A percentile compares a stretch with the other conserved stretches of the same genome.
These are phyloP conservation scores for Alternaria consortialis DNA, from an alignment of 2,329 filamentous ascomycete genomes.

Conservation along the genomic window DNA sequence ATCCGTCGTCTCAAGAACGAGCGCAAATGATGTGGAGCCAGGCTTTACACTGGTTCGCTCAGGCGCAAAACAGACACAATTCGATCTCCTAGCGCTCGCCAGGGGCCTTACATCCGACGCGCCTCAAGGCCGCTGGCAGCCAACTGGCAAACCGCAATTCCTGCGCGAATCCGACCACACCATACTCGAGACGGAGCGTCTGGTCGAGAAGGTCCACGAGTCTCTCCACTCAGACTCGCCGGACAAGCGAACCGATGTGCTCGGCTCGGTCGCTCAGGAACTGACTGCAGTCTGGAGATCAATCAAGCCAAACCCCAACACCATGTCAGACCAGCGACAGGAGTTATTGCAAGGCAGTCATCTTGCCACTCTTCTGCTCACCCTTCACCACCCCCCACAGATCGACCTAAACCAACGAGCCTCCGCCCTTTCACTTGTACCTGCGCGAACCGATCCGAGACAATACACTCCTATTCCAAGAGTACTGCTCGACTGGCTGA, in stretches of 20 bases:
- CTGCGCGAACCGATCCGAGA: conserved; percentile 31
- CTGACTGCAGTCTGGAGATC: conserved; percentile 59
- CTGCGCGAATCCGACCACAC: conserved; percentile 76
- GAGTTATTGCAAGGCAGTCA: conserved; percentile 78
- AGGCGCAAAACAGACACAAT: conserved; percentile 59
- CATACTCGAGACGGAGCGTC: conserved; percentile 77
- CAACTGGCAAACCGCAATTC: conserved; percentile 50
- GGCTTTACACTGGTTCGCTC: conserved; percentile 37
- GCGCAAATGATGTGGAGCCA: conserved; percentile 35
- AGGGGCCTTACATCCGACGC: conserved; percentile 69
- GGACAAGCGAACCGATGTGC: conserved; percentile 38
- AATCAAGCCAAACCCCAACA: conserved; percentile 20
- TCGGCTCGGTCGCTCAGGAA: conserved; percentile 41
- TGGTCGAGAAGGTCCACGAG: conserved; percentile 60
- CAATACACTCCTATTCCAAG: conserved; percentile 69
- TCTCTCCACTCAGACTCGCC: conserved; percentile 44
- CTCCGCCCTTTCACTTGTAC: conserved; percentile 37
- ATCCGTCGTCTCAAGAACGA: conserved; percentile 50
- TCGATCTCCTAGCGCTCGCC: conserved; percentile 74
- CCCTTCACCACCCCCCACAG: conserved; percentile 72
- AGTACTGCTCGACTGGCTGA: conserved; percentile 84
- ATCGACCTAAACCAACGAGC: conserved; percentile 31
- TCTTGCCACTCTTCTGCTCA: conserved; percentile 78
- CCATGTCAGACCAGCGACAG: conserved; percentile 57
- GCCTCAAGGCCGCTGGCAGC: neutral